Conservation (phyloP, 306 rosid genomes). For the Sicyos baderoa region DNA sequence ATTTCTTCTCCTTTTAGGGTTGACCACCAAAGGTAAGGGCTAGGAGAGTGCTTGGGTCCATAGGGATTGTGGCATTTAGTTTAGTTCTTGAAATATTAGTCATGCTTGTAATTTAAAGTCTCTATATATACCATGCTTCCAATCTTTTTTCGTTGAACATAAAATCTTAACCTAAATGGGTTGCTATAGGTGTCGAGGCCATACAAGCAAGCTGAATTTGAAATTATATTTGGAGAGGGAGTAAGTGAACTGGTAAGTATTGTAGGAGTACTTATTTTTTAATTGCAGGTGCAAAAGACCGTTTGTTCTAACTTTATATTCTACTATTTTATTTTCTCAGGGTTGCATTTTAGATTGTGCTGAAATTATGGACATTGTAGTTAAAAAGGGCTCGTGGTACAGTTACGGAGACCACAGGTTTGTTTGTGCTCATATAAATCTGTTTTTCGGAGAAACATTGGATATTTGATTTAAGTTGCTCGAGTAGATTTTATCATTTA, state of each 20-base stretch:
- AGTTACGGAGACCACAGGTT: constrained; percentile 91
- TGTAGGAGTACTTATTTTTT: constrained; percentile 12
- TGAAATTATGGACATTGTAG: constrained; percentile 68
- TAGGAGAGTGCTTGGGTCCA: no score
- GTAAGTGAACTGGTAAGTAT: constrained; percentile 64
- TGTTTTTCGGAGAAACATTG: background rate
- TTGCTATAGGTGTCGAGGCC: constrained; percentile 85
- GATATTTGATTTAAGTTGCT: background rate
- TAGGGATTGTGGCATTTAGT: background rate
- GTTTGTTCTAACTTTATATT: constrained; percentile 21
- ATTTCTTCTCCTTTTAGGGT: no score
- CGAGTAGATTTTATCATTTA: background rate
- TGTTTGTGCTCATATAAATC: constrained; percentile 20
- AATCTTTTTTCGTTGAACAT: constrained; percentile 10
- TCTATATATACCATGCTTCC: constrained; percentile 1
- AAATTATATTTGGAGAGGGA: constrained; percentile 94
- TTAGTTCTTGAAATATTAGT: constrained; percentile 2
- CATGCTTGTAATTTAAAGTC: background rate
- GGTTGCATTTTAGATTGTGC: constrained; percentile 97
- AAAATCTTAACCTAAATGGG: constrained; percentile 22
- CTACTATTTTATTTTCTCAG: constrained; percentile 37
- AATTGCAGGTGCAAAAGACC: constrained; percentile 4
- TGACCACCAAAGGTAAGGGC: no score
- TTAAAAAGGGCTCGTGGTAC: constrained; percentile 93
- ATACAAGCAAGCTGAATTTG: constrained; percentile 92